These are phyloP conservation scores for Chlorella vulgaris DNA, from an alignment of 139 green algal genomes.

Conservation along the genomic window DNA sequence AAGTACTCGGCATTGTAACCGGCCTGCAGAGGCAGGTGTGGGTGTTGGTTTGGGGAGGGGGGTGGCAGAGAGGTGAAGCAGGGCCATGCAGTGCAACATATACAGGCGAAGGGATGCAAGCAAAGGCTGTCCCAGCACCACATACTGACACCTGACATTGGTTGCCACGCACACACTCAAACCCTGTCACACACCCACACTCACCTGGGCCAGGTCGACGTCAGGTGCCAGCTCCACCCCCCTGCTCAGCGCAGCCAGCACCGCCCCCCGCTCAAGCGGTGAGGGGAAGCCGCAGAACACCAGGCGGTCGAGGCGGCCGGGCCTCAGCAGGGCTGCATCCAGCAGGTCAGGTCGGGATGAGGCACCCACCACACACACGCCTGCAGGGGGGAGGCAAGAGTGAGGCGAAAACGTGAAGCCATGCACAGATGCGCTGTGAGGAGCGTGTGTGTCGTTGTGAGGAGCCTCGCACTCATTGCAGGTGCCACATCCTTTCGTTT, in stretches of 20 bases:
- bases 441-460: too few species aligned
- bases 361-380: constrained; percentile 92
- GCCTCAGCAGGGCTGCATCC: constrained; percentile 92
- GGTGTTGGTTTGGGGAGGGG: neutral
- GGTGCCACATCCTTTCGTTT: too few species aligned
- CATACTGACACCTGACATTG: neutral
- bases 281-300: constrained; percentile 70
- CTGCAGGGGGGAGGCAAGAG: constrained; percentile 21
- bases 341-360: constrained; percentile 92
- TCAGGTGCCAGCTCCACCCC: constrained; percentile 52
- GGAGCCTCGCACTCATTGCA: too few species aligned
- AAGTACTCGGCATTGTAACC: constrained; percentile 31
- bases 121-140: neutral
- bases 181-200: neutral
- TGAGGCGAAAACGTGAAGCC: too few species aligned
- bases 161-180: neutral
- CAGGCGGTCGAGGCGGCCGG: constrained; percentile 80
- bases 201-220: constrained; percentile 57
- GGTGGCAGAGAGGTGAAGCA: neutral
- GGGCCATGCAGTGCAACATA: neutral
- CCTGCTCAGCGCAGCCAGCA: constrained; percentile 58
- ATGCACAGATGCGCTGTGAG: too few species aligned
- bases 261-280: constrained; percentile 43
- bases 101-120: too few species aligned
- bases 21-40: neutral